Base-by-base conservation (phyloP, 192 early-diverging fungal genomes). In the Funneliformis mosseae region DNA sequence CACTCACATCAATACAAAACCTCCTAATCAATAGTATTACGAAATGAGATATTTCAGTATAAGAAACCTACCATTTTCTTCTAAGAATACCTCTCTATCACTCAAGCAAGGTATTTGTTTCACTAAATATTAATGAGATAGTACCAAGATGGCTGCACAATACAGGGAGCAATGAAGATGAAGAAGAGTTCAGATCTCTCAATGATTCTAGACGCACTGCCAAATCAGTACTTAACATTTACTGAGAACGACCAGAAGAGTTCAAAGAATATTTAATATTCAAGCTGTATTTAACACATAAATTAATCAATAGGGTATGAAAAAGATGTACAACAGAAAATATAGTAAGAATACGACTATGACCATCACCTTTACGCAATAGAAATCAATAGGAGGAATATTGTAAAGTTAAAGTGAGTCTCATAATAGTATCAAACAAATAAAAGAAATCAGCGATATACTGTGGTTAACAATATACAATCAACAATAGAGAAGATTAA, bases 61-160 rank as follows among this genome's bases (percentile, higher is more conserved):
- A 70, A 70, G 68, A 70, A 23, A 70, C 68, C 33, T 38, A 12
- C 39, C 33, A 70, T 70, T 21, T 70, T 70, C 68, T 70, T 70
- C 68, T 70, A 38, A 33, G 33, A 10, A 70, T 70, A 38, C 68
- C 33, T 43, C 33, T 70, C 5, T 70, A 70, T 21, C 28, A 70
- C 21, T 70, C 33, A 70, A 70, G 68, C 33, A 7, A 21, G 4
- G 5, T 21, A 38, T 70, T 70, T 70, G 28, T 70, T 70, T 42
- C 33, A 33, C 39, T 70, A 38, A 70, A 70, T 21, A 23, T 70
- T 70, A 70, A 70, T 43, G 39, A 70, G 6, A 43, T 38, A 38
- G 9, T 43, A 38, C 68, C 28, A 70, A 18, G 23, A 38, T 70
- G 42, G 68, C 68, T 70, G 25, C 23, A 38, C 23, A 21, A 21